These are phyloP conservation scores for Cicer judaicum DNA, from an alignment of 306 rosid species.

Conservation along the genomic window DNA sequence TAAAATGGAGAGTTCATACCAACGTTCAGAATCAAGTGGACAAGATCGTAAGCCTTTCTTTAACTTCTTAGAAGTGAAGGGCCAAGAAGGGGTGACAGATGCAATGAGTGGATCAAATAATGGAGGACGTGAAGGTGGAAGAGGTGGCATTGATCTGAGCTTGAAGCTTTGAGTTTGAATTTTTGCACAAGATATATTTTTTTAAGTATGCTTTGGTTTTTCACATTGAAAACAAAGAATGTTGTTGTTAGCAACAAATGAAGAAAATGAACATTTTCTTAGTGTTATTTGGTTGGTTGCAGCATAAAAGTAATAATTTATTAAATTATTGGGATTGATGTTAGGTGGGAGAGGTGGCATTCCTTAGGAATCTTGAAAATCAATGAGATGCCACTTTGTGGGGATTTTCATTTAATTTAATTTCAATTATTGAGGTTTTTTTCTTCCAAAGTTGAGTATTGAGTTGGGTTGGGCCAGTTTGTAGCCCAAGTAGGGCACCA, in stretches of 20 bases:
- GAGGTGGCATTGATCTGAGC: conserved; percentile 54
- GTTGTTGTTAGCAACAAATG: background rate
- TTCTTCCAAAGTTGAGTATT: too few species aligned
- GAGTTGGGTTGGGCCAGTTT: too few species aligned
- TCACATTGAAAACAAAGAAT: conserved; percentile 13
- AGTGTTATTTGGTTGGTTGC: conserved; percentile 1
- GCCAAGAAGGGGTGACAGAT: conserved; percentile 25
- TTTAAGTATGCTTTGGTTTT: background rate
- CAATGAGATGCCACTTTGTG: conserved; percentile 16
- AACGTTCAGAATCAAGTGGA: conserved; percentile 42
- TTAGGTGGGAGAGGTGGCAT: background rate
- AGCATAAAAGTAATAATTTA: background rate
- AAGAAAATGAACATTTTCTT: conserved; percentile 1
- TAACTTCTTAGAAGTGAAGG: conserved; percentile 52
- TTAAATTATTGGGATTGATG: background rate
- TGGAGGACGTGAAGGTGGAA: conserved; percentile 43
- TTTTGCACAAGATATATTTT: background rate
- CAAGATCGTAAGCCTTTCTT: conserved; percentile 44
- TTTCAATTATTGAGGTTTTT: conserved; percentile 15
- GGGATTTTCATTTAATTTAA: conserved; percentile 27
- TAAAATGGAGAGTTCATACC: conserved; percentile 32
- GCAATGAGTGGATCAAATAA: conserved; percentile 19
- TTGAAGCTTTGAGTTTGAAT: conserved; percentile 54
- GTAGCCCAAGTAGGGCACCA: background rate
- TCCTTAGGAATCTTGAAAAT: conserved; percentile 7